phyloP scores from a whole-genome alignment of 2,329 filamentous ascomycete genomes.

The Didymella pinodella region DNA sequence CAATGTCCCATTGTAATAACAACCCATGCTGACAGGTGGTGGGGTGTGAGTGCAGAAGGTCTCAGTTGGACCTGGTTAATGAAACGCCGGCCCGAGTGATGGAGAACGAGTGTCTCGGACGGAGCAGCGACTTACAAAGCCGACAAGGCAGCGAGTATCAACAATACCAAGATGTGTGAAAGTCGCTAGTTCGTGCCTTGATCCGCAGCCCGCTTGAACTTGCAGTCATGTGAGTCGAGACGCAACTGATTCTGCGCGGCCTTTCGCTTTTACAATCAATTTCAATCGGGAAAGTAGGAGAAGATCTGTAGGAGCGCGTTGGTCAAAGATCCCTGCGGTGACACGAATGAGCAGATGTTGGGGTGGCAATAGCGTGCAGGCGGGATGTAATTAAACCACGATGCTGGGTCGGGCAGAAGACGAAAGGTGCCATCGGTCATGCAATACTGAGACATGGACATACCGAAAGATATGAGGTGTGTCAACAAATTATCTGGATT shows the following conservation, averaged over 20 bases:
- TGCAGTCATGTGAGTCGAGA: constrained; percentile 17
- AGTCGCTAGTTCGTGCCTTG: neutral
- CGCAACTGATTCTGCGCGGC: neutral
- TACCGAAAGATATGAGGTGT: neutral
- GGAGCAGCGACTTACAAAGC: neutral
- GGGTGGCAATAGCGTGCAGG: constrained; percentile 15
- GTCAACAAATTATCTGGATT: constrained; percentile 4
- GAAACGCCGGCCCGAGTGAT: constrained; percentile 5
- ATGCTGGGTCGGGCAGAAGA: constrained; percentile 15
- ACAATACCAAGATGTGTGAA: constrained; percentile 6
- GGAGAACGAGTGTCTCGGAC: neutral
- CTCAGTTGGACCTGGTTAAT: neutral
- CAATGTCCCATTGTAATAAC: neutral
- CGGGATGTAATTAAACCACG: constrained; percentile 10
- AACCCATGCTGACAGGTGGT: neutral
- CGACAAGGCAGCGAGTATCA: constrained; percentile 1
- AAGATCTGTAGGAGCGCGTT: constrained; percentile 13
- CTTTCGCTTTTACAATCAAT: neutral
- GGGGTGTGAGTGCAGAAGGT: constrained; percentile 3
- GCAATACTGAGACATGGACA: constrained; percentile 9
- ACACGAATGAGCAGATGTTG: constrained; percentile 14
- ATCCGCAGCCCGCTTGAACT: constrained; percentile 12
- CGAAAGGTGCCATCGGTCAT: constrained; percentile 9
- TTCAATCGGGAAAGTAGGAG: constrained; percentile 9
- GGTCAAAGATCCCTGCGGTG: constrained; percentile 1